Percentiles rank a stretch among this genome's conserved stretches.
Evolutionary conservation across 805 yeast species (phyloP).

Genomic region (Hanseniaspora meyeri): DNA sequence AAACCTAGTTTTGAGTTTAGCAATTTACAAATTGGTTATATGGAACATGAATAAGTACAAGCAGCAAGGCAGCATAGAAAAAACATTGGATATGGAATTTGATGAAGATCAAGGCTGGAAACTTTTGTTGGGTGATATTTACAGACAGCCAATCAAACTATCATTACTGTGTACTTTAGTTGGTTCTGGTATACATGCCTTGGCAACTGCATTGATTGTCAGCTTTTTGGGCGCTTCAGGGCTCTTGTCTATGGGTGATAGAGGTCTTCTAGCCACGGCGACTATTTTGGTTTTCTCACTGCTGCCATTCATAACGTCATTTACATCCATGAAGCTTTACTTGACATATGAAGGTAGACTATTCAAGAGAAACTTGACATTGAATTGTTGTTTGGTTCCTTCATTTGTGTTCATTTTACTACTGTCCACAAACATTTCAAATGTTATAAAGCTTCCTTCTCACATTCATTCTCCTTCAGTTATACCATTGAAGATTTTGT

Average conservation of each 20-base stretch:
- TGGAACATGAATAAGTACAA: conserved; percentile 81
- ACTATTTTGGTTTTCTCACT: conserved; percentile 74
- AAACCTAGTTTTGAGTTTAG: conserved; percentile 62
- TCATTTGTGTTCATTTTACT: conserved; percentile 54
- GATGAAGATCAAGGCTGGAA: conserved; percentile 97
- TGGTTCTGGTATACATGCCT: conserved; percentile 80
- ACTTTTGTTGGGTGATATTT: conserved; percentile 86
- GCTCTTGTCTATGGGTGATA: conserved; percentile 79
- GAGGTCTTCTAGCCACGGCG: conserved; percentile 86
- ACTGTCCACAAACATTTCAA: conserved; percentile 64
- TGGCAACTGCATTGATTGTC: conserved; percentile 62
- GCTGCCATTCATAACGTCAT: conserved; percentile 75
- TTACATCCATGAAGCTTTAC: conserved; percentile 72
- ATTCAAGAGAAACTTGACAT: conserved; percentile 74
- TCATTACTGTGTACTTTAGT: conserved; percentile 65
- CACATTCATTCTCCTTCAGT: conserved; percentile 81
- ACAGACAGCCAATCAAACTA: conserved; percentile 64
- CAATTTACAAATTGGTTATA: conserved; percentile 66
- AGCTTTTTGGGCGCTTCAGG: conserved; percentile 79
- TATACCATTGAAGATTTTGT: conserved; percentile 80
- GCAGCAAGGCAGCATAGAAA: conserved; percentile 52
- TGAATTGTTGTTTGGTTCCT: conserved; percentile 83
- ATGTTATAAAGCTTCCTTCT: conserved; percentile 31
- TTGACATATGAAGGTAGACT: conserved; percentile 82
- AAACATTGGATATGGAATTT: conserved; percentile 50